phyloP scores from a whole-genome alignment of 371 early-diverging fungal genomes.

The Mucor circinelloides region DNA sequence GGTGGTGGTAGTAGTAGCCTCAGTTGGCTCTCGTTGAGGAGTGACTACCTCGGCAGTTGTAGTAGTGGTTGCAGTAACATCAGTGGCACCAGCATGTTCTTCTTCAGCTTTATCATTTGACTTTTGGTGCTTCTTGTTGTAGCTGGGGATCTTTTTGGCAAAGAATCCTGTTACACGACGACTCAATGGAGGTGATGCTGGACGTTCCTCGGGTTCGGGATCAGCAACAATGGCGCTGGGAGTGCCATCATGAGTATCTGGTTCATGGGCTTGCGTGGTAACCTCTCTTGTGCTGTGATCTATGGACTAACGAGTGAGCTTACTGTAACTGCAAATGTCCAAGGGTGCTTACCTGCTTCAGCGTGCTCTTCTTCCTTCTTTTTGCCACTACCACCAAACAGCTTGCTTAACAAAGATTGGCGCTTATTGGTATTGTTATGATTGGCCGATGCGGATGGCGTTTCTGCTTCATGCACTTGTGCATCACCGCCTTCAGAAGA shows the following conservation, averaged over 20 bases:
- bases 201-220: neutral
- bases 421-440: conserved; percentile 17
- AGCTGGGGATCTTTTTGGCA: conserved; percentile 13
- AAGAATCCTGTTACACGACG: conserved; percentile 24
- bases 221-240: neutral
- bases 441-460: conserved; percentile 19
- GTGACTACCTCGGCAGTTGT: neutral
- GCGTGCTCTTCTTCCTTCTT: conserved; percentile 18
- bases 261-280: neutral
- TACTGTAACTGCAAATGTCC: neutral
- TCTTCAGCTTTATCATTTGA: conserved; percentile 15
- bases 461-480: conserved; percentile 11
- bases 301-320: neutral
- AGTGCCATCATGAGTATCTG: neutral
- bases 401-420: conserved; percentile 24
- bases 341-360: neutral
- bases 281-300: neutral
- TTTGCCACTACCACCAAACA: conserved; percentile 17
- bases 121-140: conserved; percentile 13
- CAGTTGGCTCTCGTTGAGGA: neutral
- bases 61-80: neutral
- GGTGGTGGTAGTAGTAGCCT: neutral
- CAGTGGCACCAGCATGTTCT: neutral
- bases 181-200: conserved; percentile 23
- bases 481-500: conserved; percentile 1